These are phyloP conservation scores for Emmonsiellopsis sp. DNA, from an alignment of 2,329 filamentous ascomycete species.

Conservation along the genomic window DNA sequence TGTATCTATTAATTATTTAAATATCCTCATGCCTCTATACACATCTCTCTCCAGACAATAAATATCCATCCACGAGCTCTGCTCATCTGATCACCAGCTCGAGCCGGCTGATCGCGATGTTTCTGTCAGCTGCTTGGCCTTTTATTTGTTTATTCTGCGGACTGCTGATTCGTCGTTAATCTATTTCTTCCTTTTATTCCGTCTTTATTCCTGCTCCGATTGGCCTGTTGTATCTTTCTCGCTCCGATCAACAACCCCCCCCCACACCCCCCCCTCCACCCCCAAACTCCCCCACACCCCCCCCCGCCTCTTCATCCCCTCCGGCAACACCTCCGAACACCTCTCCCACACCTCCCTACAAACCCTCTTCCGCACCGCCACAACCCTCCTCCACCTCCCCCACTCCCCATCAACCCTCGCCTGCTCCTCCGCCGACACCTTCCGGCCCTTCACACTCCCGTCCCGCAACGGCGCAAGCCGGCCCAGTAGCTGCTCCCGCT, in stretches of 20 bases:
- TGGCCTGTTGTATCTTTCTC: too few species aligned
- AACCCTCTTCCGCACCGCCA: conserved; percentile 37
- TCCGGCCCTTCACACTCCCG: conserved; percentile 27
- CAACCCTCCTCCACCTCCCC: conserved; percentile 34
- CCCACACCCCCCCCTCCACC: conserved; percentile 25
- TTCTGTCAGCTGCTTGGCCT: conserved; percentile 5
- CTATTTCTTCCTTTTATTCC: too few species aligned
- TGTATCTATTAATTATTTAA: too few species aligned
- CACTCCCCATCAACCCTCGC: conserved; percentile 37
- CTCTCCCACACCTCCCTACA: conserved; percentile 41
- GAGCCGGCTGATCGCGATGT: neutral
- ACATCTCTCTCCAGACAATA: neutral
- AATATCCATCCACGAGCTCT: neutral
- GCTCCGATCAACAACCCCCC: neutral
- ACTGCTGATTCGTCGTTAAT: too few species aligned
- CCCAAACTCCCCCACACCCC: conserved; percentile 42
- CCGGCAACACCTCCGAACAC: conserved; percentile 39
- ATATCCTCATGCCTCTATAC: neutral
- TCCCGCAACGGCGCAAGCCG: conserved; percentile 33
- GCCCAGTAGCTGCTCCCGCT: conserved; percentile 32
- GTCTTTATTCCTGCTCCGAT: too few species aligned
- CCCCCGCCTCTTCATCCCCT: conserved; percentile 34
- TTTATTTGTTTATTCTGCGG: conserved; percentile 2
- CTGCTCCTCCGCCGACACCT: conserved; percentile 40
- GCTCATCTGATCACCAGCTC: neutral